A percentile compares a stretch with the other conserved stretches of the same genome.
Conservation (phyloP, 345 rosid species). For the Barbarea vulgaris region DNA sequence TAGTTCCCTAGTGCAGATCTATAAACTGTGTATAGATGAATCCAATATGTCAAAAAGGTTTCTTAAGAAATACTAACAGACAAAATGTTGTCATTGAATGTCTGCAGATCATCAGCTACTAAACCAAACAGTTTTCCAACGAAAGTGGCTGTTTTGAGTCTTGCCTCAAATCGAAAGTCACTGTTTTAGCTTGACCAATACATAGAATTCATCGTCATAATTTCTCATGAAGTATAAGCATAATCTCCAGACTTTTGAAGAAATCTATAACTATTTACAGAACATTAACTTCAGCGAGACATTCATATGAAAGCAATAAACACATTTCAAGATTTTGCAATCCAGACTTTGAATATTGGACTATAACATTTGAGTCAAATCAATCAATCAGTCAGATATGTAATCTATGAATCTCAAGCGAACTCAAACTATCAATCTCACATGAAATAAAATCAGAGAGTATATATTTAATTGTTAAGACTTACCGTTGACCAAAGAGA, state of each 20-base stretch:
- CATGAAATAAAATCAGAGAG: too few species aligned
- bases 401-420: too few species aligned
- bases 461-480: too few species aligned
- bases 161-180: conserved; percentile 54
- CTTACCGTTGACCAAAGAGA: too few species aligned
- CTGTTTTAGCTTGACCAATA: conserved; percentile 53
- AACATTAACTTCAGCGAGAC: not conserved
- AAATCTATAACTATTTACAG: not conserved
- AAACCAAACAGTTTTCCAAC: conserved; percentile 65
- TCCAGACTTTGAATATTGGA: not conserved
- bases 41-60: too few species aligned
- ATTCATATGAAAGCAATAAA: not conserved
- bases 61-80: conserved; percentile 55
- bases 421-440: too few species aligned
- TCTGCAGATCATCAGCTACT: conserved; percentile 80
- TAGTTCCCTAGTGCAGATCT: too few species aligned
- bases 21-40: too few species aligned
- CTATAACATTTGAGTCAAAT: too few species aligned
- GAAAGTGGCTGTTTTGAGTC: conserved; percentile 56
- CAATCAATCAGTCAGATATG: too few species aligned
- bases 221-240: conserved; percentile 22
- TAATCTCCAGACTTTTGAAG: not conserved
- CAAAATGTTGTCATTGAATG: conserved; percentile 79
- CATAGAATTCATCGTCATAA: conserved; percentile 35
- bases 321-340: not conserved